Evolutionary conservation across 148 eudicot species (phyloP).

Genomic region (Persicaria maculosa): DNA sequence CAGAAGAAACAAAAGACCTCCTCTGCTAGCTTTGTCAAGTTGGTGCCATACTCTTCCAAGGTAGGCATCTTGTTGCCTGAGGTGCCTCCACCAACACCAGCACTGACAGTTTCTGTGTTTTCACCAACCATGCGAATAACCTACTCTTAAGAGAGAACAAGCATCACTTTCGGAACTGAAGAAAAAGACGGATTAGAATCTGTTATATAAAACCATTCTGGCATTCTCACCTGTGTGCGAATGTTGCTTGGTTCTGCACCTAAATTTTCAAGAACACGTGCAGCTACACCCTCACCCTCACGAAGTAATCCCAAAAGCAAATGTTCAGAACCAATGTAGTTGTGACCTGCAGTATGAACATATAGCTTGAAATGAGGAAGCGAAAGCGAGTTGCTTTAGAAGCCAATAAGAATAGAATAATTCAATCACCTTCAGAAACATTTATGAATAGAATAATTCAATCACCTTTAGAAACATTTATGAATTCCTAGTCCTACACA

Average conservation of each 20-base stretch:
- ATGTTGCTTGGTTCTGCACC: constrained; percentile 89
- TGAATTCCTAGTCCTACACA: not conserved
- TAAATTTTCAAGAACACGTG: constrained; percentile 79
- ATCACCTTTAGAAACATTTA: not conserved
- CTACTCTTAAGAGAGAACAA: constrained; percentile 21
- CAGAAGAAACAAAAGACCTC: constrained; percentile 43
- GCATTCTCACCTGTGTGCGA: constrained; percentile 62
- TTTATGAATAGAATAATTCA: not conserved
- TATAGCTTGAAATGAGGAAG: not conserved
- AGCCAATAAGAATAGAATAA: not conserved
- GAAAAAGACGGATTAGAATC: not conserved
- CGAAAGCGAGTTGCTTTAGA: not conserved
- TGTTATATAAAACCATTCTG: not conserved
- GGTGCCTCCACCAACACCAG: constrained; percentile 85
- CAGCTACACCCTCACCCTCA: constrained; percentile 98
- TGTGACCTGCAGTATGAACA: constrained; percentile 36
- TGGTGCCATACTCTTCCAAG: constrained; percentile 91
- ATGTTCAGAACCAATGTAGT: constrained; percentile 92
- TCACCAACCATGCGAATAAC: constrained; percentile 97
- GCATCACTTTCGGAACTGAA: not conserved
- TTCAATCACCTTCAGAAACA: not conserved
- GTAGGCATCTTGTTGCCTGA: constrained; percentile 87
- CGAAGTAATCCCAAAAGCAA: constrained; percentile 92
- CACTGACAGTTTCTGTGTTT: constrained; percentile 87
- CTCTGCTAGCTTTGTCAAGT: constrained; percentile 87